A percentile compares a stretch with the other conserved stretches of the same genome.
These are phyloP conservation scores for Fusarium sulawesiense DNA, from an alignment of 2,329 filamentous ascomycete genomes.

Conservation along the genomic window DNA sequence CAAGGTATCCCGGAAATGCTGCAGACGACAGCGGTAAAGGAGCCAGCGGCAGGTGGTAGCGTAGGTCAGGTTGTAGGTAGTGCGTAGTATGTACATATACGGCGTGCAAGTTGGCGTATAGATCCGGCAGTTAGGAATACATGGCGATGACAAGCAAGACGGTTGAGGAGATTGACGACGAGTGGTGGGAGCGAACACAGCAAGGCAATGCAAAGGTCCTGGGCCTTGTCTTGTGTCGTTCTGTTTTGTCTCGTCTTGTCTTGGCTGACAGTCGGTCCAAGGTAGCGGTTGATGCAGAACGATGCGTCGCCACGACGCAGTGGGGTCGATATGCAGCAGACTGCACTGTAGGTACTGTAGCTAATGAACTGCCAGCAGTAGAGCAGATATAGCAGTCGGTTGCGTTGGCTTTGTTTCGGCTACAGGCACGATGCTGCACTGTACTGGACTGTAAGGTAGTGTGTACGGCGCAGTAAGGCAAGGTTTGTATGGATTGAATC, in stretches of 20 bases:
- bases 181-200: constrained; percentile 3
- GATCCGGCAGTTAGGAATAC: constrained; percentile 23
- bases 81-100: constrained; percentile 16
- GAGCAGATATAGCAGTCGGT: constrained; percentile 8
- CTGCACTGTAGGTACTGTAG: constrained; percentile 2
- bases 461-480: constrained; percentile 31
- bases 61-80: constrained; percentile 2
- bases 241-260: constrained; percentile 21
- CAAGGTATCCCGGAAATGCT: constrained; percentile 31
- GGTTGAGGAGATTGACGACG: constrained; percentile 6
- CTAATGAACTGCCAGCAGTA: not conserved
- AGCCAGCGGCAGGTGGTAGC: constrained; percentile 6
- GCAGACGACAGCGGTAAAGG: constrained; percentile 31
- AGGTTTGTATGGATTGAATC: constrained; percentile 14
- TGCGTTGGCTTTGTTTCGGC: constrained; percentile 23
- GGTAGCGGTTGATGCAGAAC: constrained; percentile 29
- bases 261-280: constrained; percentile 7
- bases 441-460: not conserved
- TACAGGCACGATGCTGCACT: constrained; percentile 1
- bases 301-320: constrained; percentile 40
- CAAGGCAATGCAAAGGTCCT: constrained; percentile 9
- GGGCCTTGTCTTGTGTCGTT: constrained; percentile 2
- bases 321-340: constrained; percentile 43
- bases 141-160: constrained; percentile 31
- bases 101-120: constrained; percentile 14